These are phyloP conservation scores for Chaetomium cochliodes DNA, from an alignment of 495 filamentous ascomycete genomes.

Conservation along the genomic window DNA sequence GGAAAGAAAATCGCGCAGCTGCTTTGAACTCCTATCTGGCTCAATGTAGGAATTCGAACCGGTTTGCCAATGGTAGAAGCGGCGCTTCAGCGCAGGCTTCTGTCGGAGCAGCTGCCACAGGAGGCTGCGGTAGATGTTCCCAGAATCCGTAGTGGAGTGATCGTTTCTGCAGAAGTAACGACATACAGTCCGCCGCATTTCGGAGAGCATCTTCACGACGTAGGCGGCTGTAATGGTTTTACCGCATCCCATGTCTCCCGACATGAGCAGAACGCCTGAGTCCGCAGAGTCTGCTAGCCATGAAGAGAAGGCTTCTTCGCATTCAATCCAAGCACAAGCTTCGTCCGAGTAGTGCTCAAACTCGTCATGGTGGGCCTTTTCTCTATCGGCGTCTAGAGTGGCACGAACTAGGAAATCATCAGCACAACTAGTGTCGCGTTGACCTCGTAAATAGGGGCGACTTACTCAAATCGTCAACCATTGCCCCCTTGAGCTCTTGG, in stretches of 20 bases:
- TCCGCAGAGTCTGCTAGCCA: conserved; percentile 12
- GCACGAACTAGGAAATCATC: background rate
- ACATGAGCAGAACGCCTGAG: conserved; percentile 12
- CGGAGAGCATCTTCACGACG: background rate
- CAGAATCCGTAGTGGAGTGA: conserved; percentile 8
- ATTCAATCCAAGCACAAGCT: conserved; percentile 19
- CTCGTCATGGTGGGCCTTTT: background rate
- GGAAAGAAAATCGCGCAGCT: background rate
- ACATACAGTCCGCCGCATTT: conserved; percentile 1
- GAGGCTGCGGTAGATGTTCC: conserved; percentile 21
- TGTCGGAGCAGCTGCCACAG: conserved; percentile 16
- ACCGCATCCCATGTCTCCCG: conserved; percentile 21
- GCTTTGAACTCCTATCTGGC: background rate
- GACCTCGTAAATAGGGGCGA: background rate
- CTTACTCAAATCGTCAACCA: conserved; percentile 5
- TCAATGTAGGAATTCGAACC: background rate
- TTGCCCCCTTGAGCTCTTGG: conserved; percentile 6
- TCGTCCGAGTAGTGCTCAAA: conserved; percentile 10
- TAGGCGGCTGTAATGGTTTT: conserved; percentile 22
- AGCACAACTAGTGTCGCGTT: background rate
- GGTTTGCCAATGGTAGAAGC: conserved; percentile 4
- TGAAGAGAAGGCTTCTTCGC: conserved; percentile 4
- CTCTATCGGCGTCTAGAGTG: background rate
- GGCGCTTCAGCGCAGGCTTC: background rate
- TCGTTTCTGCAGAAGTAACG: conserved; percentile 18